These are phyloP conservation scores for Dioscorea alata DNA, from an alignment of 106 monocot species.

Conservation along the genomic window DNA sequence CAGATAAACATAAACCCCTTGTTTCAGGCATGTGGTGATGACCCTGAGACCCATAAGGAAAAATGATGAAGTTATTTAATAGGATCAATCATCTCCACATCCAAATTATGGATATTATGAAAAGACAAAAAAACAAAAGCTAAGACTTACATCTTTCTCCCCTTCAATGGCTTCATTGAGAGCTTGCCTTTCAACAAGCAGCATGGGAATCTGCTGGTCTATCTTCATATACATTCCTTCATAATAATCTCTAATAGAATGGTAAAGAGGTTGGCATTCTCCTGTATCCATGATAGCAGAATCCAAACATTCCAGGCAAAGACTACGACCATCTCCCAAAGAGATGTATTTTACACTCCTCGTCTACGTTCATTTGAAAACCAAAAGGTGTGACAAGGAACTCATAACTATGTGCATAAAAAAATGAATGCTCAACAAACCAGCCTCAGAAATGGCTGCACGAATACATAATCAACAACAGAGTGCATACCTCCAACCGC, in stretches of 20 bases:
- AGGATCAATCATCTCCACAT: not conserved
- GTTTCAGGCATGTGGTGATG: constrained; percentile 93
- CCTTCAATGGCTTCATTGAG: constrained; percentile 99
- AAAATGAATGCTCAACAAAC: too few species aligned
- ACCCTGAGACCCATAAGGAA: constrained; percentile 31
- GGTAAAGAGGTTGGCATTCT: constrained; percentile 92
- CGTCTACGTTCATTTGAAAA: constrained; percentile 36
- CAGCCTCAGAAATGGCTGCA: not conserved
- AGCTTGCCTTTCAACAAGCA: constrained; percentile 92
- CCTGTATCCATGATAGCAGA: constrained; percentile 94
- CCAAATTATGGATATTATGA: not conserved
- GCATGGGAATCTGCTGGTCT: constrained; percentile 99
- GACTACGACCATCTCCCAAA: constrained; percentile 75
- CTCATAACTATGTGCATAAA: too few species aligned
- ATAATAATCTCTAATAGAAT: constrained; percentile 91
- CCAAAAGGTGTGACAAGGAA: too few species aligned
- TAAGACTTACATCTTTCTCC: constrained; percentile 69
- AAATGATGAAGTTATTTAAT: not conserved
- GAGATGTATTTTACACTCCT: constrained; percentile 69
- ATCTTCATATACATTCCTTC: constrained; percentile 97
- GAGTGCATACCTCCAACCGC: constrained; percentile 64
- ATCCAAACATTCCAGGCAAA: constrained; percentile 92
- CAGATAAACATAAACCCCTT: constrained; percentile 87
- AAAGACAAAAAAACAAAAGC: not conserved
- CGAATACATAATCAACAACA: not conserved